Base-by-base conservation (phyloP, 768 basidiomycete genomes). In the Saitozyma podzolica region DNA sequence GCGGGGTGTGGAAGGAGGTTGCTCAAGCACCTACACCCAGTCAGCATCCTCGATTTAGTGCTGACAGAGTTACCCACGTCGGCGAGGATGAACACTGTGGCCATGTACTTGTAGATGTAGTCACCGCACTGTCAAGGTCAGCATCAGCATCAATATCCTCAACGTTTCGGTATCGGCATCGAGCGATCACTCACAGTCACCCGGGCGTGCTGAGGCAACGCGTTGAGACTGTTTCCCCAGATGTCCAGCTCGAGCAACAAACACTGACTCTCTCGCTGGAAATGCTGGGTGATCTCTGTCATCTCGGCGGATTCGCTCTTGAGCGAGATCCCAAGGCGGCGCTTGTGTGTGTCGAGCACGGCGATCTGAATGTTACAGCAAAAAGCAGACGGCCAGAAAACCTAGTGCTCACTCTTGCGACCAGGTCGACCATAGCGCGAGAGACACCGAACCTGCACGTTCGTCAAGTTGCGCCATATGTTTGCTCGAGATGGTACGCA, bases 71-170 rank as follows among this genome's bases (percentile, higher is more conserved):
- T 5, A 57, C 68, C 63, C 59, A 70, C 68, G 52, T 70, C 65
- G 14, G 61, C 69, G 1, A 67, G 58, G 37, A 70, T 62, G 58
- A 63, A 59, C 0, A 70, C 57, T 11, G 64, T 57, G 2, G 63
- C 63, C 65, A 67, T 70, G 63, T 70, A 70, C 50, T 67, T 66
- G 69, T 70, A 68, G 50, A 68, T 68, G 49, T 72, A 65, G 54
- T 72, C 70, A 6, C 70, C 70, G 43, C 58, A 59, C 49, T 58
- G 17, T 29, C 8, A 43, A 20, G 43, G 49, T 8, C 45, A 45
- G 51, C 51, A 52, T 52, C 13, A 16, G 37, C 51, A 16, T 29
- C 51, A 52, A 40, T 37, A 3, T 40, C 9, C 14, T 42, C 29
- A 29, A n/a, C 14, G 17, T 10, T n/a, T 19, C 13, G 14, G 10